These are phyloP conservation scores for Nymphaea thermarum DNA, from an alignment of 164 flowering plant species.

Conservation along the genomic window DNA sequence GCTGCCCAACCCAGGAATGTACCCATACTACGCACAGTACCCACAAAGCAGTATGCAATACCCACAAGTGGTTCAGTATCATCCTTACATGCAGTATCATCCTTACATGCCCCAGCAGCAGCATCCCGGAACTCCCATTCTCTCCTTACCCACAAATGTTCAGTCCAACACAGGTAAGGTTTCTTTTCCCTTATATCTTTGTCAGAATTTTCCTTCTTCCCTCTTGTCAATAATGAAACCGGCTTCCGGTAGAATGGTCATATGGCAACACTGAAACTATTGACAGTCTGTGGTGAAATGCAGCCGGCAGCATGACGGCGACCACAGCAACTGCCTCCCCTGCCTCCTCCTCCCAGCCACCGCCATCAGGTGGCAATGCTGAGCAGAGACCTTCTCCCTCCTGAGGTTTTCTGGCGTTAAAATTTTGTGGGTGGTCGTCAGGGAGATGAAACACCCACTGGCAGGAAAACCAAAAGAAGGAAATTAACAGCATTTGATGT, in stretches of 20 bases:
- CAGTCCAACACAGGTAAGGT: constrained; percentile 14
- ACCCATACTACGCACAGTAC: constrained; percentile 44
- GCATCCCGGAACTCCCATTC: constrained; percentile 22
- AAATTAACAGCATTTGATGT: background rate
- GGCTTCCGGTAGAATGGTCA: background rate
- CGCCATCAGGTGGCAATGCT: background rate
- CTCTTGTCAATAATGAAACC: background rate
- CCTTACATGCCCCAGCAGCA: constrained; percentile 32
- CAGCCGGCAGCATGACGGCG: background rate
- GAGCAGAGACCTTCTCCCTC: background rate
- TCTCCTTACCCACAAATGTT: constrained; percentile 36
- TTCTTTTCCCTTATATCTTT: background rate
- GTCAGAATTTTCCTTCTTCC: background rate
- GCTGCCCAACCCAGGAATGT: constrained; percentile 20
- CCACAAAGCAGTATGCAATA: constrained; percentile 35
- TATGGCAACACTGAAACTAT: background rate
- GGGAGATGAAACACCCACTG: background rate
- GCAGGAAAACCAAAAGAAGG: background rate
- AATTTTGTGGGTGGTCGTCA: background rate
- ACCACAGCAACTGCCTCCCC: background rate
- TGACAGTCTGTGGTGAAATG: background rate
- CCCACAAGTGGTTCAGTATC: constrained; percentile 45
- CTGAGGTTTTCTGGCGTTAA: background rate
- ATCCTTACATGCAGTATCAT: constrained; percentile 31
- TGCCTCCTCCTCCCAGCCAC: background rate